Conservation (phyloP, 2,329 filamentous ascomycete species). For the Nemania diffusa region DNA sequence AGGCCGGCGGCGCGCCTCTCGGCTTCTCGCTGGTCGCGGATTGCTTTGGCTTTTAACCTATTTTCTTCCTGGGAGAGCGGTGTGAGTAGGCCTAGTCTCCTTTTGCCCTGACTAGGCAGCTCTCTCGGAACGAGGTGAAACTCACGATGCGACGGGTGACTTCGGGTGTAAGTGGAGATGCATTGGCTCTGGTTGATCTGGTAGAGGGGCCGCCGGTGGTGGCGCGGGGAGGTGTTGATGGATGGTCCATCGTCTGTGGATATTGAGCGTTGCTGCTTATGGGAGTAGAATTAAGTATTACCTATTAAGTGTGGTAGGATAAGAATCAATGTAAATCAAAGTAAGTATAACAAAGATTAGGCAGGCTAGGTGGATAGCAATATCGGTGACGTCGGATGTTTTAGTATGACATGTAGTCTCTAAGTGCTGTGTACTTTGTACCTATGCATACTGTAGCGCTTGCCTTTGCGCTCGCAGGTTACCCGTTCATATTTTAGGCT, state of each 20-base stretch:
- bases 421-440: too few species aligned
- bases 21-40: slow-evolving; percentile 78
- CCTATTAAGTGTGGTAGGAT: too few species aligned
- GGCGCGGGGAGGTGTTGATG: slow-evolving; percentile 57
- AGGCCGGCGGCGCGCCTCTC: slow-evolving; percentile 61
- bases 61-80: slow-evolving; percentile 76
- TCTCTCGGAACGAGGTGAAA: slow-evolving; percentile 10
- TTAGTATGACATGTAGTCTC: neutral
- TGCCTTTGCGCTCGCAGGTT: slow-evolving; percentile 5
- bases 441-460: too few species aligned
- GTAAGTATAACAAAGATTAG: slow-evolving; percentile 20
- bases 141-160: slow-evolving; percentile 66
- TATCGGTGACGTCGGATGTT: slow-evolving; percentile 46
- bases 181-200: slow-evolving; percentile 35
- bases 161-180: slow-evolving; percentile 65
- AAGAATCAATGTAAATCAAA: neutral
- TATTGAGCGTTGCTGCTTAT: too few species aligned
- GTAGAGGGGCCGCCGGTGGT: slow-evolving; percentile 46
- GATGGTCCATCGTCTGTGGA: slow-evolving; percentile 57
- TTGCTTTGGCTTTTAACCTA: slow-evolving; percentile 86
- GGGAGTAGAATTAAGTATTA: too few species aligned
- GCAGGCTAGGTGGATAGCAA: slow-evolving; percentile 16
- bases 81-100: neutral
- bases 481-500: neutral
- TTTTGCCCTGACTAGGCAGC: too few species aligned